A percentile compares a stretch with the other conserved stretches of the same genome.
Evolutionary conservation across 352 stramenopile species (phyloP).

Genomic region (Peronospora destructor): DNA sequence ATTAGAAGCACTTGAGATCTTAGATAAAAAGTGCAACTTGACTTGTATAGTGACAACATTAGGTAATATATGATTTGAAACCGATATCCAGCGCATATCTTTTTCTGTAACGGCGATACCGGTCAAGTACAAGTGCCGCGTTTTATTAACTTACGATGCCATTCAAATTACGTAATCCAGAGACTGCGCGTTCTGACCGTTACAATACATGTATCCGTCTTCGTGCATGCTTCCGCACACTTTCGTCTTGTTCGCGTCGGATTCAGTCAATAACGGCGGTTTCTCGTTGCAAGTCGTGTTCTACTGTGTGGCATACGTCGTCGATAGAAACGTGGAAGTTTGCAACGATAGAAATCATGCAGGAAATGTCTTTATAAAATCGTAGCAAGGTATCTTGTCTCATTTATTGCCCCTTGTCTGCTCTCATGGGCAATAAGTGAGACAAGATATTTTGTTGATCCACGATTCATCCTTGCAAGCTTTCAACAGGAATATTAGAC

Average conservation of each 20-base stretch:
- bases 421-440: neutral
- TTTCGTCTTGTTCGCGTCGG: constrained; percentile 2
- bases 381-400: constrained; percentile 1
- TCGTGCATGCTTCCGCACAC: constrained; percentile 9
- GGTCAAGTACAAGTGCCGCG: neutral
- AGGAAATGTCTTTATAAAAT: constrained; percentile 16
- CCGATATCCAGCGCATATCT: constrained; percentile 13
- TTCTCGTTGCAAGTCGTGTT: constrained; percentile 3
- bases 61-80: constrained; percentile 9
- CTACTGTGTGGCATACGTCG: constrained; percentile 4
- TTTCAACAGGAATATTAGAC: neutral
- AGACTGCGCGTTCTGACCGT: constrained; percentile 3
- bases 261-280: constrained; percentile 13
- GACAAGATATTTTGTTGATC: neutral
- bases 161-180: constrained; percentile 4
- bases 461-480: neutral
- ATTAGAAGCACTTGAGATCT: neutral
- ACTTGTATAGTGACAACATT: neutral
- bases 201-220: constrained; percentile 7
- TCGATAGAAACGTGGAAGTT: constrained; percentile 25
- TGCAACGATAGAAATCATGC: constrained; percentile 19
- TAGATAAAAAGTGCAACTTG: neutral
- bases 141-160: constrained; percentile 5
- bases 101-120: constrained; percentile 14
- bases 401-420: neutral